These are phyloP conservation scores for Thelonectria olida DNA, from an alignment of 2,329 filamentous ascomycete genomes.

Conservation along the genomic window DNA sequence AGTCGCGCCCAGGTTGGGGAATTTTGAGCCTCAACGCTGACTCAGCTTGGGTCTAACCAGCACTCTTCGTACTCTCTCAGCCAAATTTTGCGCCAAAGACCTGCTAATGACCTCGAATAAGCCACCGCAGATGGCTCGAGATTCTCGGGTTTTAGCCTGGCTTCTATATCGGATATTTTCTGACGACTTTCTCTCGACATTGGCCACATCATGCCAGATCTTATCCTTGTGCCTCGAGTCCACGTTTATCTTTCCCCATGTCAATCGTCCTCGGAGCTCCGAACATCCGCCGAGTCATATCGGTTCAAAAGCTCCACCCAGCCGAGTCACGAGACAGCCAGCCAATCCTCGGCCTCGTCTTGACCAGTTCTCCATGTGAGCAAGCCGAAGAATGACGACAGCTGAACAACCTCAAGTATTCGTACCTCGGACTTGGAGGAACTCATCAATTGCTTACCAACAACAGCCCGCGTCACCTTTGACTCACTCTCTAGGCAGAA, in stretches of 20 bases:
- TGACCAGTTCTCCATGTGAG: background rate
- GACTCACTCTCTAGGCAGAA: background rate
- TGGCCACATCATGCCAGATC: background rate
- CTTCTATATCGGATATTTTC: background rate
- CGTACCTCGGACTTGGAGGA: too few species aligned
- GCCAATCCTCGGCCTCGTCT: background rate
- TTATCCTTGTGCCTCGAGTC: background rate
- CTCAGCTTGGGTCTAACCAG: background rate
- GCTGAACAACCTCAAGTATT: too few species aligned
- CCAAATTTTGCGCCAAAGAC: slow-evolving; percentile 3
- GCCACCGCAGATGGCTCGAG: background rate
- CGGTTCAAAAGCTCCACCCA: slow-evolving; percentile 2
- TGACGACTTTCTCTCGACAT: background rate
- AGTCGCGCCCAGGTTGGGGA: background rate
- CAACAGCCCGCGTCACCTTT: background rate
- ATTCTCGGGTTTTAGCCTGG: background rate
- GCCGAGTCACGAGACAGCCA: background rate
- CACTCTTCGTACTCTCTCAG: background rate
- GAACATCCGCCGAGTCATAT: background rate
- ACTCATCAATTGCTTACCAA: background rate
- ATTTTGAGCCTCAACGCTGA: background rate
- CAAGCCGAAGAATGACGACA: background rate
- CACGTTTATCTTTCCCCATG: background rate
- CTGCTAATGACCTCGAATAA: background rate
- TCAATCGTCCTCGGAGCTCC: slow-evolving; percentile 5